phyloP scores from a whole-genome alignment of 192 early-diverging fungal genomes.

The Gorgonomyces haynaldii region DNA sequence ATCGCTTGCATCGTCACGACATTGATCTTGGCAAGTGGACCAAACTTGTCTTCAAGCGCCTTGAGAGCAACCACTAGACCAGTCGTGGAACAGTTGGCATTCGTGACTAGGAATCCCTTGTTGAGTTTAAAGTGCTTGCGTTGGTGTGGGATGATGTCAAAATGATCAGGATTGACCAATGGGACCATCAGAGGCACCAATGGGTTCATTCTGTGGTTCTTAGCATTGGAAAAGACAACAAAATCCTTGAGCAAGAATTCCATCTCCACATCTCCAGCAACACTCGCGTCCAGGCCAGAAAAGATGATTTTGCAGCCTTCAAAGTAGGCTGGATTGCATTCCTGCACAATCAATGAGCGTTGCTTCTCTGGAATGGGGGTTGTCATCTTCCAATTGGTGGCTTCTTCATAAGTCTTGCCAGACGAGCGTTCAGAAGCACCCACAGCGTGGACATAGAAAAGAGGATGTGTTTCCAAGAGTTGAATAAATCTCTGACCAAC shows the following conservation, averaged over 20 bases:
- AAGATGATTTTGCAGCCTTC: constrained; percentile 79
- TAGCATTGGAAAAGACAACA: constrained; percentile 91
- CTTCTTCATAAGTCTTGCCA: constrained; percentile 69
- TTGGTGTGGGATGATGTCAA: constrained; percentile 70
- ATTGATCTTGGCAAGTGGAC: constrained; percentile 64
- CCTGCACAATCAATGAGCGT: constrained; percentile 42
- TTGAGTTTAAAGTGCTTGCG: constrained; percentile 37
- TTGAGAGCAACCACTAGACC: constrained; percentile 86
- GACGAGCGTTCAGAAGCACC: constrained; percentile 86
- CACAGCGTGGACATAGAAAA: constrained; percentile 74
- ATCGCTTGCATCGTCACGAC: constrained; percentile 94
- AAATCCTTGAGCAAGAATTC: constrained; percentile 79
- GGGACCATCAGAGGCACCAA: constrained; percentile 90
- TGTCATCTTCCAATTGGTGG: constrained; percentile 77
- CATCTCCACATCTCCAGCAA: constrained; percentile 90
- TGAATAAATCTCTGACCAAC: constrained; percentile 96
- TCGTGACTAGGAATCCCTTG: constrained; percentile 84
- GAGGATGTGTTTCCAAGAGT: constrained; percentile 74
- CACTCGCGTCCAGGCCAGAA: constrained; percentile 83
- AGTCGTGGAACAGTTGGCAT: constrained; percentile 98
- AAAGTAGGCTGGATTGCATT: constrained; percentile 67
- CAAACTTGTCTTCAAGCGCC: constrained; percentile 72
- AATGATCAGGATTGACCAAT: constrained; percentile 79
- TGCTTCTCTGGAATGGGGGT: constrained; percentile 57
- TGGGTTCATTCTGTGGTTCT: constrained; percentile 86